Conservation (phyloP, 306 rosid genomes). For the Psophocarpus tetragonolobus region DNA sequence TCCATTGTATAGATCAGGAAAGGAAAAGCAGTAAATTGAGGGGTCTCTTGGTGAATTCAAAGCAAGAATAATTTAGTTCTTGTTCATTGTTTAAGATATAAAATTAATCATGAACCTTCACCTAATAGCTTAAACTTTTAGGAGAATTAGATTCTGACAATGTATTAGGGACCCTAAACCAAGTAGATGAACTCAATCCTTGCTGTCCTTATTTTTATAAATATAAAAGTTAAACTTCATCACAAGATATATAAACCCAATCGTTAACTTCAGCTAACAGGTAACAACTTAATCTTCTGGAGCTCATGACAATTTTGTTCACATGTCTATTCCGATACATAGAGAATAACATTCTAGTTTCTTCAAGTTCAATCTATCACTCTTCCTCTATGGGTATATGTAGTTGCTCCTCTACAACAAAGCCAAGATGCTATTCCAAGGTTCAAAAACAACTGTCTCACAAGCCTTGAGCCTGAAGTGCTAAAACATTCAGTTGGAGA, state of each 20-base stretch:
- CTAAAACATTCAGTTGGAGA: background rate
- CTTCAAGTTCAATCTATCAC: background rate
- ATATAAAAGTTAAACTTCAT: background rate
- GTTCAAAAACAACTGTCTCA: background rate
- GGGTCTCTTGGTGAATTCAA: background rate
- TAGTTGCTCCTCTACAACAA: background rate
- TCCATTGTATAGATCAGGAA: background rate
- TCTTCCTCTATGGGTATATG: background rate
- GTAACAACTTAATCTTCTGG: background rate
- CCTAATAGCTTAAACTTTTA: background rate
- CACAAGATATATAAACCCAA: background rate
- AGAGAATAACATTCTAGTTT: background rate
- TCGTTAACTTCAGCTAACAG: background rate
- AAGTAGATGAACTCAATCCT: no score
- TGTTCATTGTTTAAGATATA: background rate
- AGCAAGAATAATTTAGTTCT: background rate
- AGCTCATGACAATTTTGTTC: background rate
- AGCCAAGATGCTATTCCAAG: background rate
- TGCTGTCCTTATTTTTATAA: background rate
- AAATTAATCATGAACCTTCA: background rate
- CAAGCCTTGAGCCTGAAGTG: conserved; percentile 16
- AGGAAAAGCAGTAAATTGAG: background rate
- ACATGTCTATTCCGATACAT: background rate
- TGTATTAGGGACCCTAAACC: no score
- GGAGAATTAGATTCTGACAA: background rate